phyloP scores from a whole-genome alignment of 805 yeast species.

The Kodamaea sagamina region DNA sequence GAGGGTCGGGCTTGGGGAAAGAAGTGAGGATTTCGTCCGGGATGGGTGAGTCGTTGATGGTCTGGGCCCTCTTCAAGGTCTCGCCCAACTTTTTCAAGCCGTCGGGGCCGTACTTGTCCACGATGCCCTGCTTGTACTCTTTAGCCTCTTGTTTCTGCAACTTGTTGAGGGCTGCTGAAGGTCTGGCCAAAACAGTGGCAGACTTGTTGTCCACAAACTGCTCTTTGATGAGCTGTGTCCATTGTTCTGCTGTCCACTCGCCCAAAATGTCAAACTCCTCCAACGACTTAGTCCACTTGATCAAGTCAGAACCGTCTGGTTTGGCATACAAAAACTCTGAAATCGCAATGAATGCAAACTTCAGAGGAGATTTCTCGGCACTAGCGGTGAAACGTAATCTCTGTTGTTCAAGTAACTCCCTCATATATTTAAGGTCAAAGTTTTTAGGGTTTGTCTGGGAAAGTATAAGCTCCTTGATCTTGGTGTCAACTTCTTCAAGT shows the following conservation, averaged over 20 bases:
- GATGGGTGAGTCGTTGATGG: slow-evolving; percentile 69
- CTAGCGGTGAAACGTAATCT: slow-evolving; percentile 60
- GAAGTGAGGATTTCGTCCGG: slow-evolving; percentile 64
- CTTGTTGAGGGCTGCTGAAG: slow-evolving; percentile 63
- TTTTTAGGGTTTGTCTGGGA: slow-evolving; percentile 51
- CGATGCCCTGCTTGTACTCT: slow-evolving; percentile 50
- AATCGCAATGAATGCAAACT: slow-evolving; percentile 66
- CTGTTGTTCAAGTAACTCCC: slow-evolving; percentile 65
- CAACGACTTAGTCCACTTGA: slow-evolving; percentile 54
- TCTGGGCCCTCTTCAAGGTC: slow-evolving; percentile 61
- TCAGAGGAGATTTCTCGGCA: slow-evolving; percentile 63
- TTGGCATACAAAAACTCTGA: slow-evolving; percentile 81
- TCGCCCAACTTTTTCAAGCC: slow-evolving; percentile 58
- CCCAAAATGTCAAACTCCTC: slow-evolving; percentile 59
- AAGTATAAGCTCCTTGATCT: slow-evolving; percentile 51
- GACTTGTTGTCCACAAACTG: slow-evolving; percentile 63
- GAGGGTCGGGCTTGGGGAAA: slow-evolving; percentile 75
- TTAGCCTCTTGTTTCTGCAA: slow-evolving; percentile 52
- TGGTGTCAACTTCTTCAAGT: slow-evolving; percentile 54
- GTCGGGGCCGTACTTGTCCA: slow-evolving; percentile 51
- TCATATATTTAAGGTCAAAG: slow-evolving; percentile 66
- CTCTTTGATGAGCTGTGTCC: slow-evolving; percentile 58
- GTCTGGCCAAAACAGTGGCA: slow-evolving; percentile 68
- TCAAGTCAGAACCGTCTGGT: slow-evolving; percentile 57
- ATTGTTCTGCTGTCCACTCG: slow-evolving; percentile 63